phyloP scores from a whole-genome alignment of 805 yeast species.

The Geotrichum ghanense region DNA sequence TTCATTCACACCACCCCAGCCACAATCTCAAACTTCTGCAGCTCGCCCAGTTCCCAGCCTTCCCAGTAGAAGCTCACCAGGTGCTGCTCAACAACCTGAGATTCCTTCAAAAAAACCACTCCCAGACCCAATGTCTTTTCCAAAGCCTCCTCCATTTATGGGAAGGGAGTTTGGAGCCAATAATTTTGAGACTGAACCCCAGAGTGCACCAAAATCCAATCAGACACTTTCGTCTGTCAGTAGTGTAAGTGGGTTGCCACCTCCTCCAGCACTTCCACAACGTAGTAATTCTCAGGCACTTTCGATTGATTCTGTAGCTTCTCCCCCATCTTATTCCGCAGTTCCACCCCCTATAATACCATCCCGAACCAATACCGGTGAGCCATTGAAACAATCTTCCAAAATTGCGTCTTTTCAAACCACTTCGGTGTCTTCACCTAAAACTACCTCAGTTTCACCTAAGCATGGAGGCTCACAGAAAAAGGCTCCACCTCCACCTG shows the following conservation, averaged over 20 bases:
- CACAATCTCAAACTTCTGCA: background rate
- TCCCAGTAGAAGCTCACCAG: background rate
- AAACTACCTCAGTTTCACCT: background rate
- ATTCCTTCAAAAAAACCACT: constrained; percentile 11
- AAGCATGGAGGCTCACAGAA: background rate
- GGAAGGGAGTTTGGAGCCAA: background rate
- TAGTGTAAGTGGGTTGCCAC: constrained; percentile 5
- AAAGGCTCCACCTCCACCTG: constrained; percentile 5
- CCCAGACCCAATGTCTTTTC: constrained; percentile 17
- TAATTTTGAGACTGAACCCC: background rate
- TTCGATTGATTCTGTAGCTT: constrained; percentile 4
- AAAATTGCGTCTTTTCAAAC: too few relatives aligned
- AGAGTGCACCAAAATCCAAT: constrained; percentile 3
- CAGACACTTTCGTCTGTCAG: constrained; percentile 8
- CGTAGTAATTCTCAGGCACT: background rate
- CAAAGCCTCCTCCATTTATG: constrained; percentile 12
- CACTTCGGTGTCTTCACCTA: too few relatives aligned
- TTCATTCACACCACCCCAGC: constrained; percentile 1
- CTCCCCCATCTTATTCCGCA: constrained; percentile 2
- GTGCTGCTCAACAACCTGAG: constrained; percentile 1
- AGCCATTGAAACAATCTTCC: too few relatives aligned
- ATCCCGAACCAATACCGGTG: too few relatives aligned
- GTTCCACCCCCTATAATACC: constrained; percentile 2
- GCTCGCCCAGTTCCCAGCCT: background rate
- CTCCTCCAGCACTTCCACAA: constrained; percentile 9